phyloP scores from a whole-genome alignment of 2,329 filamentous ascomycete genomes.

The Ascochyta pisi region DNA sequence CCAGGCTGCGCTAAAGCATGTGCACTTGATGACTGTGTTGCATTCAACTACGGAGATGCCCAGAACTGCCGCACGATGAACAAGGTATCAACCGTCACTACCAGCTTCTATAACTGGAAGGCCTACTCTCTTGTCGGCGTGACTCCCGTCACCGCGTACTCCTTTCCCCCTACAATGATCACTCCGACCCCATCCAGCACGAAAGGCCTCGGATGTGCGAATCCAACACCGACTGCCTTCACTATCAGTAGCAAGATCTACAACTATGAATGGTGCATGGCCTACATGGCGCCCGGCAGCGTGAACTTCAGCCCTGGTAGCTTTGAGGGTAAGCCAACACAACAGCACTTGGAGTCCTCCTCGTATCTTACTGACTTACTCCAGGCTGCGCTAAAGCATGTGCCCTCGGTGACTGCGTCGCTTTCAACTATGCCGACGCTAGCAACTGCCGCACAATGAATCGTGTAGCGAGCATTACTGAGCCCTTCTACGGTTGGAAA shows the following conservation, averaged over 20 bases:
- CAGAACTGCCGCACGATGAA: too few relatives aligned
- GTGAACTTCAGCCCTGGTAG: not conserved
- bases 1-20: too few relatives aligned
- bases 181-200: too few relatives aligned
- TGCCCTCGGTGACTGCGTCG: not conserved
- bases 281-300: not conserved
- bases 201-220: not conserved
- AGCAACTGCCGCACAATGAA: not conserved
- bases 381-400: not conserved
- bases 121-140: too few relatives aligned
- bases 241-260: not conserved
- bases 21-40: too few relatives aligned
- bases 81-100: too few relatives aligned
- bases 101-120: too few relatives aligned
- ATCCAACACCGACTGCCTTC: not conserved
- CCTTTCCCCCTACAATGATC: too few relatives aligned
- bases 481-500: conserved; percentile 1
- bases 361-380: not conserved
- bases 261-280: not conserved
- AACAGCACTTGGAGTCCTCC: not conserved
- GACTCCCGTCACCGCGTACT: too few relatives aligned
- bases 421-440: not conserved
- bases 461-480: not conserved
- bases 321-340: not conserved
- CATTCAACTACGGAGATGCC: too few relatives aligned